Evolutionary conservation across 768 basidiomycete genomes (phyloP), one percentile per base, ranked within the genome.

Genomic region (Jaapia argillacea): DNA sequence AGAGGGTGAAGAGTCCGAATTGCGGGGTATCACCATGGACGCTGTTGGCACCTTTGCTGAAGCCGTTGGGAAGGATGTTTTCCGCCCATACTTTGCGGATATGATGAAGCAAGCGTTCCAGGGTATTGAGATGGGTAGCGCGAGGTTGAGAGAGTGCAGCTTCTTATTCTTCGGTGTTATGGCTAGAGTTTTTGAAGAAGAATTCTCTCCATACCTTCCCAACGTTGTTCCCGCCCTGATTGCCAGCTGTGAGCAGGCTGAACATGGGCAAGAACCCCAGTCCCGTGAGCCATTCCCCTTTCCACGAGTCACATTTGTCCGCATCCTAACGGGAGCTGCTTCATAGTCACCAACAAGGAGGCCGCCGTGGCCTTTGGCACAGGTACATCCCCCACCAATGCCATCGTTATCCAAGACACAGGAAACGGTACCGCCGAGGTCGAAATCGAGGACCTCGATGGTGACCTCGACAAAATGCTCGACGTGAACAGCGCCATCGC

Each of bases 151-250:
- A 54, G 96, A 99, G 61, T 96, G 92, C 64, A 87, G 84, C 56
- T 98, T 96, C 79, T 68, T 99, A 51, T 97, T 97, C 79, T 98
- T 98, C 55, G 90, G 92, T 44, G 91, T 94, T 49, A 93, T 99
- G 86, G 87, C 92, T n/a, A 77, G 85, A 39, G 91, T 99, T 14
- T 99, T 96, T 56, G 87, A 79, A 40, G 89, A 89, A 45, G 92
- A 98, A 54, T 98, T 98, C 54, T 82, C 90, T 2, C 72, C 74
- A 2, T 97, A 91, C 64, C 75, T 98, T 25, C 75, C 81, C 5
- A 78, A 74, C 47, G 89, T 97, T 47, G 77, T 99, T 24, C 91
- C 93, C 22, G 73, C 87, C 40, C 74, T 99, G 50, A 58, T 98
- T 51, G 67, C 69, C 23, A 92, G 86, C 58, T 84, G 86, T 64